phyloP scores from a whole-genome alignment of 78 protist species.

The Dictyostelium discoideum region DNA sequence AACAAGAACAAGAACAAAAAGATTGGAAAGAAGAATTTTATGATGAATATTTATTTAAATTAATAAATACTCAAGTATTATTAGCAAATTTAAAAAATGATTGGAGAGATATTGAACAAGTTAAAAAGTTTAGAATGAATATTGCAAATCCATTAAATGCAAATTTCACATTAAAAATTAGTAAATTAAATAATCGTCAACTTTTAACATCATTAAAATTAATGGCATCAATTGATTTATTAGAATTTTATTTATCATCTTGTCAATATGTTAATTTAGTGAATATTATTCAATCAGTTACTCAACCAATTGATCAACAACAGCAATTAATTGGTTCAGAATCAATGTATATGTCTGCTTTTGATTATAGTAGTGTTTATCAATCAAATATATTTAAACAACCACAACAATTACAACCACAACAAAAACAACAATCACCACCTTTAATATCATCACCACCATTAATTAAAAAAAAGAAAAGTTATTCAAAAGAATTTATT shows the following conservation, averaged over 20 bases:
- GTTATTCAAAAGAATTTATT: conserved; percentile 4
- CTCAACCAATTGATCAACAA: not conserved
- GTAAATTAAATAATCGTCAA: conserved; percentile 29
- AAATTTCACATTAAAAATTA: conserved; percentile 21
- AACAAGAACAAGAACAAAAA: not conserved
- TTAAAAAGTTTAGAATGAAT: conserved; percentile 40
- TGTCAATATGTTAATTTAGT: conserved; percentile 56
- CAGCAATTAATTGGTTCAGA: not conserved
- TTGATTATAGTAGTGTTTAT: conserved; percentile 3
- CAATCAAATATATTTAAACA: not conserved
- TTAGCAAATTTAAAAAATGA: conserved; percentile 4
- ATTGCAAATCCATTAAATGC: conserved; percentile 75
- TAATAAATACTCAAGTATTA: conserved; percentile 51
- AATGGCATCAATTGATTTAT: not conserved
- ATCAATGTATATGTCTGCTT: not conserved
- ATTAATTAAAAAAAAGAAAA: not conserved
- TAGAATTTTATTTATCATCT: conserved; percentile 61
- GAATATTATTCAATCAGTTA: conserved; percentile 27
- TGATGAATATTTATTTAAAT: conserved; percentile 59
- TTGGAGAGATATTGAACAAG: conserved; percentile 43
- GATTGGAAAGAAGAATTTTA: conserved; percentile 56
- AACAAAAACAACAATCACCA: not conserved
- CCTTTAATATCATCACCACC: conserved; percentile 13
- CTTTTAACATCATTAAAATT: conserved; percentile 38
- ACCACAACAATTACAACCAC: not conserved